Base-by-base conservation (phyloP, 2,329 filamentous ascomycete species). In the Aureobasidium sp. region DNA sequence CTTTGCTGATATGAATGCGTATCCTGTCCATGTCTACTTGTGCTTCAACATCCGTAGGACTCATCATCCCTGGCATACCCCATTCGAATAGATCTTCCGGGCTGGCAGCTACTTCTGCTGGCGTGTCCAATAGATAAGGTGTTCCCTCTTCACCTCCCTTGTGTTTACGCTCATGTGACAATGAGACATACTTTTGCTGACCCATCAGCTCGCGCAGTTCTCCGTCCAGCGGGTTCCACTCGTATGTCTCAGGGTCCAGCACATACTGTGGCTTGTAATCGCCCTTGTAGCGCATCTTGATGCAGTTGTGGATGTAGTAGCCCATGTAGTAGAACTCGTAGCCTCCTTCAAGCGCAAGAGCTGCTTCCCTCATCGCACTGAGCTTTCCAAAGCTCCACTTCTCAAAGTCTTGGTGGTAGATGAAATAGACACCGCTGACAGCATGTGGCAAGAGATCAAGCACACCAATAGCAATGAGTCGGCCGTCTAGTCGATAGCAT, bases 241-340 rank as follows among this genome's bases (percentile, higher is more conserved):
- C 63, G 8, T 69, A 52, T 29, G 63, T 70, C 46, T 71, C 83
- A 0, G 88, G 87, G 66, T 92, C 87, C 12, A 93, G 79, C 12
- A 94, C 81, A 68, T 87, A 84, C 70, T 91, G 88, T 1, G 89
- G 89, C 12, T 80, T 79, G 71, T 89, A 94, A 70, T 91, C 87
- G 63, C 86, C 87, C 77, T 94, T 94, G 78, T 94, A 94, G 67
- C 81, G 80, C 90, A 94, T 93, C 77, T 94, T 94, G 59, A 83
- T 80, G 69, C 89, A 93, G 61, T 78, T 85, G 72, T 92, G 89
- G 63, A 94, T 93, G 69, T 93, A 94, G 73, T 86, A 93, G 6
- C 90, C 85, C 85, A 87, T 87, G 74, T 93, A 94, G 82, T 90
- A 94, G 79, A 84, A 91, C 47, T 81, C 76, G 68, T 92, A 91